phyloP scores from a whole-genome alignment of 352 stramenopile species.

The Phytophthora meadii region DNA sequence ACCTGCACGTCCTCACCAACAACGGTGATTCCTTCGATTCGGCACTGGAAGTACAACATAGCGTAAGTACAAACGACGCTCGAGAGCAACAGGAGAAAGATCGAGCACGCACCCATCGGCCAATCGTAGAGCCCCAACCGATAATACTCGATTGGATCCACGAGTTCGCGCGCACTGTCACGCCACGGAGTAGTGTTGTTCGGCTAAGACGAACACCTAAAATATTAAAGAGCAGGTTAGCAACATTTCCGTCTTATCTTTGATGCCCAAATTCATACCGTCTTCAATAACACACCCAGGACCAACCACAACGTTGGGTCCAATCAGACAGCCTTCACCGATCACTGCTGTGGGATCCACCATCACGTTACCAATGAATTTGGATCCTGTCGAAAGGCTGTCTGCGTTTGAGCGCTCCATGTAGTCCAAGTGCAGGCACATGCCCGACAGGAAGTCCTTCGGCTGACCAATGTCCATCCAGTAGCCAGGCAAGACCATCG shows the following conservation, averaged over 20 bases:
- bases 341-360: slow-evolving; percentile 82
- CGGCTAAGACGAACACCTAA: slow-evolving; percentile 83
- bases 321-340: slow-evolving; percentile 81
- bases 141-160: slow-evolving; percentile 92
- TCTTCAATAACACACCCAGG: slow-evolving; percentile 87
- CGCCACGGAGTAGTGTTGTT: slow-evolving; percentile 78
- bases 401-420: slow-evolving; percentile 57
- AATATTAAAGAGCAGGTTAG: slow-evolving; percentile 2
- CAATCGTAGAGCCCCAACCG: slow-evolving; percentile 88
- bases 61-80: not conserved
- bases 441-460: slow-evolving; percentile 90
- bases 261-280: slow-evolving; percentile 35
- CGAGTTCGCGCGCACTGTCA: slow-evolving; percentile 81
- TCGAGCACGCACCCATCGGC: slow-evolving; percentile 66
- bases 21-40: slow-evolving; percentile 85
- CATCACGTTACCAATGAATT: slow-evolving; percentile 89
- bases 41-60: slow-evolving; percentile 51
- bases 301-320: slow-evolving; percentile 87
- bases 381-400: slow-evolving; percentile 61
- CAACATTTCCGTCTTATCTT: not conserved
- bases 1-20: slow-evolving; percentile 90
- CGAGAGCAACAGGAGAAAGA: not conserved
- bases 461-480: slow-evolving; percentile 94
- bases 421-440: slow-evolving; percentile 87
- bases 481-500: slow-evolving; percentile 88